phyloP scores from a whole-genome alignment of 352 stramenopile species.

The Phytopythium boreale region DNA sequence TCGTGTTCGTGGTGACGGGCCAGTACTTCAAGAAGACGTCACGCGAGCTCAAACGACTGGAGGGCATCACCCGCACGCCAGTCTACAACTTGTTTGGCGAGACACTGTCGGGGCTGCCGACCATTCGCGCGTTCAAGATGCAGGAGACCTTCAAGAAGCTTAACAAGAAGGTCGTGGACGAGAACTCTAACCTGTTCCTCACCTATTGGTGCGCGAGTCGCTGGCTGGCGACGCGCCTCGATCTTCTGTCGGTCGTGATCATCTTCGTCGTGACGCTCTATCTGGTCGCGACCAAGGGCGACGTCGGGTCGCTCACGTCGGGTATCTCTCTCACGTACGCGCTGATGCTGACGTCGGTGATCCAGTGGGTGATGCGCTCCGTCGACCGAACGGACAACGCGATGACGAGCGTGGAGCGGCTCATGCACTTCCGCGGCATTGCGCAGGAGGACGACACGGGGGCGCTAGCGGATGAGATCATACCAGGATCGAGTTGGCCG shows the following conservation, averaged over 20 bases:
- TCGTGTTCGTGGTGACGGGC: slow-evolving; percentile 46
- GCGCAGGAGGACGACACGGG: slow-evolving; percentile 20
- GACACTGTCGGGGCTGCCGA: slow-evolving; percentile 88
- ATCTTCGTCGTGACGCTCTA: slow-evolving; percentile 88
- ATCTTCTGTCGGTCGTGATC: slow-evolving; percentile 72
- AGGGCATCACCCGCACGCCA: slow-evolving; percentile 81
- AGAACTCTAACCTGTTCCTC: slow-evolving; percentile 44
- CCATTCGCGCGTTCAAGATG: slow-evolving; percentile 81
- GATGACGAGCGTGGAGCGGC: slow-evolving; percentile 40
- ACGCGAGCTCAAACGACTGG: slow-evolving; percentile 90
- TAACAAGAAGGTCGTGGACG: slow-evolving; percentile 41
- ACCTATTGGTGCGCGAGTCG: slow-evolving; percentile 60
- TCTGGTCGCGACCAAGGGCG: slow-evolving; percentile 52
- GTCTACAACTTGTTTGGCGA: slow-evolving; percentile 92
- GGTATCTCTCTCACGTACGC: slow-evolving; percentile 41
- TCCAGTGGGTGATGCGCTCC: slow-evolving; percentile 21
- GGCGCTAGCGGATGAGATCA: slow-evolving; percentile 2
- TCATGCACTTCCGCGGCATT: slow-evolving; percentile 30
- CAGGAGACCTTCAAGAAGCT: slow-evolving; percentile 22
- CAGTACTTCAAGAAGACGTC: slow-evolving; percentile 87
- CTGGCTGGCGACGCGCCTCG: slow-evolving; percentile 94
- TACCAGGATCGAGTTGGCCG: slow-evolving; percentile 14
- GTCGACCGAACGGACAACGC: slow-evolving; percentile 29
- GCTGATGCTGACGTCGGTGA: slow-evolving; percentile 48
- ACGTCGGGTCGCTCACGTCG: slow-evolving; percentile 23